These are phyloP conservation scores for Peronosclerospora sorghi DNA, from an alignment of 352 stramenopile genomes.

Conservation along the genomic window DNA sequence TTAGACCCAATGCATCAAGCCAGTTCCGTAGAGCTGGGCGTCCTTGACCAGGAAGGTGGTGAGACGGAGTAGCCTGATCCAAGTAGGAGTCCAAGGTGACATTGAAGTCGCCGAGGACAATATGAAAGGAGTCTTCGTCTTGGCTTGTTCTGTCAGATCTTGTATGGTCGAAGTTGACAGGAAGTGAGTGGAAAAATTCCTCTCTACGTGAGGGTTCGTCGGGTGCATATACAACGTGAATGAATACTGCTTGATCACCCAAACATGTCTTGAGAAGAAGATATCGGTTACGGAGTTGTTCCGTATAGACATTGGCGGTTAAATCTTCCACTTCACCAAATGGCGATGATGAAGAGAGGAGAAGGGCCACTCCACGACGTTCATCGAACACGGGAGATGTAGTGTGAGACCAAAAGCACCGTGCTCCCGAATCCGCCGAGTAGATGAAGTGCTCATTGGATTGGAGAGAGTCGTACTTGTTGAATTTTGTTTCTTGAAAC, in stretches of 20 bases:
- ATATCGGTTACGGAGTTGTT: constrained; percentile 4
- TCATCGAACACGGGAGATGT: constrained; percentile 6
- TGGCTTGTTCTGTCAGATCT: background rate
- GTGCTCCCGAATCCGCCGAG: constrained; percentile 6
- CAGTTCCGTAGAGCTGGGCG: constrained; percentile 4
- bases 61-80: background rate
- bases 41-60: background rate
- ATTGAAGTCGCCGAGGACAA: background rate
- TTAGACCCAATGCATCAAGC: constrained; percentile 1
- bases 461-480: constrained; percentile 4
- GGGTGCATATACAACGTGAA: constrained; percentile 10
- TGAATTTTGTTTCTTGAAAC: constrained; percentile 14
- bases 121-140: background rate
- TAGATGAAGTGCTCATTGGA: constrained; percentile 6
- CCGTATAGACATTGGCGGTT: background rate
- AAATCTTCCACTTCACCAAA: constrained; percentile 5
- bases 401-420: constrained; percentile 9
- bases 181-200: constrained; percentile 1
- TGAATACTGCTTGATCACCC: background rate
- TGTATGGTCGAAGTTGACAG: too few relatives aligned
- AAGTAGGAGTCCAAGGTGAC: background rate
- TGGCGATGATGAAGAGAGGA: constrained; percentile 3
- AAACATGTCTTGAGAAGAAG: constrained; percentile 6
- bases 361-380: constrained; percentile 2
- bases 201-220: background rate